Evolutionary conservation across 2,329 filamentous ascomycete species (phyloP), one percentile per base, ranked within the genome.

Genomic region (Aspergillus piperis): DNA sequence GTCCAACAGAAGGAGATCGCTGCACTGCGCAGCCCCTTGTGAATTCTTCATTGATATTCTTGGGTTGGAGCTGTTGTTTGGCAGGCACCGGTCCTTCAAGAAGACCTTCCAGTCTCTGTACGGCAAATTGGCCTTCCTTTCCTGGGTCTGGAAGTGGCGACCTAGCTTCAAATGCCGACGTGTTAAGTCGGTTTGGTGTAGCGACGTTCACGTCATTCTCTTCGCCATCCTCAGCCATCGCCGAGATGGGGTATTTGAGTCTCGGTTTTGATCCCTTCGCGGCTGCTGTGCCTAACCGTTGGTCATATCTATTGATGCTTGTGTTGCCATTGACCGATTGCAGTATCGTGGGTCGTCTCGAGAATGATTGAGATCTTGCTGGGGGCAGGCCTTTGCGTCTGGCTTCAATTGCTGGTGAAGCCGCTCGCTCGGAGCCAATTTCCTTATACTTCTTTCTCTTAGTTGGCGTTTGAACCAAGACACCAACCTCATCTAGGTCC

Each of bases 401-500:
- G 11, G 42, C 38, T 56, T 17, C 47, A 11, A 32, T 51, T 27
- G 7, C 36, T 52, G 27, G 13, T 7, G 27, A 41, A 42, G 23
- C 13, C 11, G 21, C 38, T 8, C 17, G 44, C 17, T 13, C 8
- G 19, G 27, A 30, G 13, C 41, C 38, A 30, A 13, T 17, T 32
- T 27, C 11, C 36, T 38, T 44, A 47, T 49, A 41, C 41, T 61
- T 49, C 36, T 65, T 66, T 32, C 62, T 64, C 59, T 75, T 77
- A 11, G 80, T 85, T 54, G 78, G 71, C 66, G 81, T 75, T 50
- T 74, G 65, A 17, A 77, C 70, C 44, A 57, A 62, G 32, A 71
- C 72, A 7, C 79, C 81, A 54, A 80, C 74, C 44, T 82, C 78
- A 67, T 86, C 83, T 10, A 89, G 77, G 68, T 90, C 87, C 54